Percentiles rank a stretch among this genome's conserved stretches.
Evolutionary conservation across 1,284 basidiomycete genomes (phyloP).

Genomic region (Cryptococcus jaspeensis): DNA sequence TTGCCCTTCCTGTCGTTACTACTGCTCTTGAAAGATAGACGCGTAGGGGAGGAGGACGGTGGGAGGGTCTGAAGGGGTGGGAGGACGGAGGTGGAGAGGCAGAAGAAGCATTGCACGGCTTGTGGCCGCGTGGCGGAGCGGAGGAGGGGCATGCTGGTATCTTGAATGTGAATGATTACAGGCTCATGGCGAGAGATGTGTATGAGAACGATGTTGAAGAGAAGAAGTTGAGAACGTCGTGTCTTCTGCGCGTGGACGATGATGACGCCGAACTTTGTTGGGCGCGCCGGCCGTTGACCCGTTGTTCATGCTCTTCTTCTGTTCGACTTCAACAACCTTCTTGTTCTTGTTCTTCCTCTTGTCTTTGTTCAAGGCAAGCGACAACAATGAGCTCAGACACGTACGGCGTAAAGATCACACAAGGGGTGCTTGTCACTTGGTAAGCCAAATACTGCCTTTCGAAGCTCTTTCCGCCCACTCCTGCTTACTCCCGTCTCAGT

Average conservation of each 20-base stretch:
- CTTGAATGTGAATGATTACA: background rate
- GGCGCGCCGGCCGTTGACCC: too few species aligned
- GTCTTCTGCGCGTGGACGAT: too few species aligned
- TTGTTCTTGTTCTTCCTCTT: background rate
- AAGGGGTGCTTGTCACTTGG: constrained; percentile 36
- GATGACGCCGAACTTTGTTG: background rate
- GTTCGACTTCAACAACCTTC: background rate
- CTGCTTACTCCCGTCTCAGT: constrained; percentile 13
- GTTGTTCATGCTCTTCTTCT: background rate
- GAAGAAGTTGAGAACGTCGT: too few species aligned
- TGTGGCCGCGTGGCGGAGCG: constrained; percentile 30
- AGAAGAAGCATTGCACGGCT: constrained; percentile 46
- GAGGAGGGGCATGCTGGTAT: constrained; percentile 18
- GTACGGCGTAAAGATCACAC: constrained; percentile 28
- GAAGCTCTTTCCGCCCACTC: background rate
- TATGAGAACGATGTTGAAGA: too few species aligned
- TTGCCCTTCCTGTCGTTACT: constrained; percentile 21
- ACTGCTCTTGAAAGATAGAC: background rate
- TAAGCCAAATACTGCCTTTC: constrained; percentile 6
- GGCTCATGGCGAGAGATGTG: background rate
- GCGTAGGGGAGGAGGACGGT: background rate
- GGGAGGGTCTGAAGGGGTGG: constrained; percentile 14
- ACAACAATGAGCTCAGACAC: constrained; percentile 14
- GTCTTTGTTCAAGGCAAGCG: background rate
- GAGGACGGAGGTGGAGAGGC: constrained; percentile 32